Base-by-base conservation (phyloP, 305 asterid genomes). In the Striga hermonthica region DNA sequence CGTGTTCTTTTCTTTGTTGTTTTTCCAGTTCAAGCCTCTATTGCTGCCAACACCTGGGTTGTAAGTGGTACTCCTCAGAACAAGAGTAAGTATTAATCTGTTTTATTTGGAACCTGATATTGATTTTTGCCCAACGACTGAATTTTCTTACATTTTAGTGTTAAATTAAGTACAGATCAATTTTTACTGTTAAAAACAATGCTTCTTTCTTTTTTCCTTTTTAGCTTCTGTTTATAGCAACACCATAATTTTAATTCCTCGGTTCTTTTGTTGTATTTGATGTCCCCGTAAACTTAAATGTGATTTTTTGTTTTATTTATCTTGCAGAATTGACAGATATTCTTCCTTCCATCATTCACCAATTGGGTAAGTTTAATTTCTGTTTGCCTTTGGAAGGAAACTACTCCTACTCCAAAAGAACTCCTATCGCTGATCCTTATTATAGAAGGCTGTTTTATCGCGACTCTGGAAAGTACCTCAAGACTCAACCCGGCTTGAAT, bases 31-130 rank as follows among this genome's bases (percentile, higher is more conserved):
- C 95, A 87, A 82, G 95, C 95, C 34, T 87, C 95, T 15, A 79
- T 87, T 35, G 88, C 95, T 58, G 95, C 95, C 76, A 87, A 87
- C 83, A 87, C 95, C 37, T 87, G 95, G 95, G 95, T 87, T 67
- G 92, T 85, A 60, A 85, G 95, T 69, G 92, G 95, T 44, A 74
- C 93, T 61, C 95, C 95, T 59, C 93, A 87, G 82, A 87, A 85
- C 73, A 87, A 87, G 79, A 85, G 95, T 87, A 83, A 6, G 88
- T 65, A 47, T 61, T 13, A 4, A 6, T 66, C 31, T 59, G 45
- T 50, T 37, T 4, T 37, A n/a, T n/a, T n/a, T n/a, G n/a, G n/a
- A n/a, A n/a, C n/a, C n/a, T n/a, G n/a, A n/a, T n/a, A n/a, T n/a
- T n/a, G n/a, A n/a, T n/a, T n/a, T n/a, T n/a, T n/a, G n/a, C n/a